A percentile compares a stretch with the other conserved stretches of the same genome.
Evolutionary conservation across 371 early-diverging fungal species (phyloP).

Genomic region (Lichtheimia ornata): DNA sequence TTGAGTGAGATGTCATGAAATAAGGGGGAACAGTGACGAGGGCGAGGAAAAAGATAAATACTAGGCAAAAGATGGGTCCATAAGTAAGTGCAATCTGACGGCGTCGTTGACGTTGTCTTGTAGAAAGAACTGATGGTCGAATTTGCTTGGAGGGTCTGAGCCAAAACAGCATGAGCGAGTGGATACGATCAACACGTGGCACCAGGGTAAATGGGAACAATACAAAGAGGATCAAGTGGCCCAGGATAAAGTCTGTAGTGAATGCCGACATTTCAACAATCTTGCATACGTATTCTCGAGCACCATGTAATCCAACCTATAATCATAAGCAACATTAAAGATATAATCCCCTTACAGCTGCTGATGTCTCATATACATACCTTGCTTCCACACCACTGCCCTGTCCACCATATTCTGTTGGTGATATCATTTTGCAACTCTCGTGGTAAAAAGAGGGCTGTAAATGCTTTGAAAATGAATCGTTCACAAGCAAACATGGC

Average conservation of each 20-base stretch:
- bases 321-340: neutral
- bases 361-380: slow-evolving; percentile 23
- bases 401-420: slow-evolving; percentile 91
- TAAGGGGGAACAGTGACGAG: slow-evolving; percentile 17
- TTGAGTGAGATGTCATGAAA: slow-evolving; percentile 1
- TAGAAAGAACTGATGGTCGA: slow-evolving; percentile 73
- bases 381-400: slow-evolving; percentile 66
- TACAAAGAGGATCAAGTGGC: slow-evolving; percentile 76
- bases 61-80: slow-evolving; percentile 67
- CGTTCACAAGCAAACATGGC: slow-evolving; percentile 68
- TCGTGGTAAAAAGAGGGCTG: slow-evolving; percentile 73
- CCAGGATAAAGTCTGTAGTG: slow-evolving; percentile 77
- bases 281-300: slow-evolving; percentile 85
- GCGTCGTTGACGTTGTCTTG: slow-evolving; percentile 63
- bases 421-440: slow-evolving; percentile 80
- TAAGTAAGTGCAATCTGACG: slow-evolving; percentile 61
- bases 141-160: slow-evolving; percentile 77
- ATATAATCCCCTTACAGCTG: neutral
- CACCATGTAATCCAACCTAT: slow-evolving; percentile 32
- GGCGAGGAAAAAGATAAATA: slow-evolving; percentile 18
- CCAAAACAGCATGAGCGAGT: slow-evolving; percentile 86
- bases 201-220: slow-evolving; percentile 71
- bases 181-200: slow-evolving; percentile 75
- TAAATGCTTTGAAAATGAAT: slow-evolving; percentile 69
- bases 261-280: slow-evolving; percentile 85